Percentiles rank a stretch among this genome's conserved stretches.
Conservation (phyloP, 345 rosid genomes). For the Lepidium aucheri region DNA sequence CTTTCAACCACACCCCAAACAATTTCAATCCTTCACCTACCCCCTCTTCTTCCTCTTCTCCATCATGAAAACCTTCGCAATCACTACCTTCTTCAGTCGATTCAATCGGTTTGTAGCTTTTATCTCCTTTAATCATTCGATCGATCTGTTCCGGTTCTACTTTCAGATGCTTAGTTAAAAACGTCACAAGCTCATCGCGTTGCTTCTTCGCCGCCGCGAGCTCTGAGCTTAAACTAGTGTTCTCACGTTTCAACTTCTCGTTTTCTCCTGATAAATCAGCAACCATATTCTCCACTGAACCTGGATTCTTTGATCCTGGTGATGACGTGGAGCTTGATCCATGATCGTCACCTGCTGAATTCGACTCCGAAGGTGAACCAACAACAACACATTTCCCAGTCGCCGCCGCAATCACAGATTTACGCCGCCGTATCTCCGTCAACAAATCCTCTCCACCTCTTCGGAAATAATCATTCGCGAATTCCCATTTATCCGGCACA, state of each 20-base stretch:
- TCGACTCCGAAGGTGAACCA: conserved; percentile 37
- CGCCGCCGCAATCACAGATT: conserved; percentile 29
- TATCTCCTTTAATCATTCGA: conserved; percentile 47
- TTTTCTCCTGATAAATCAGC: conserved; percentile 72
- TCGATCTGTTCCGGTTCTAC: conserved; percentile 68
- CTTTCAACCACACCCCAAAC: conserved; percentile 78
- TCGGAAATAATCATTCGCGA: conserved; percentile 61
- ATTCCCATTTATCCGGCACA: conserved; percentile 87
- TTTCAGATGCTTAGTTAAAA: conserved; percentile 50
- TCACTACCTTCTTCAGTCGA: conserved; percentile 6
- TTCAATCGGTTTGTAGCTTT: not conserved
- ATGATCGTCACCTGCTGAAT: conserved; percentile 60
- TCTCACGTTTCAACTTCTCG: conserved; percentile 72
- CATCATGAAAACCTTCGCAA: conserved; percentile 1
- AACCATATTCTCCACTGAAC: conserved; percentile 50
- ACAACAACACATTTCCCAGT: conserved; percentile 26
- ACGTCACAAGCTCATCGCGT: conserved; percentile 60
- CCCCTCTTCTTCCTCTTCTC: conserved; percentile 6
- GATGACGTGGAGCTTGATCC: conserved; percentile 80
- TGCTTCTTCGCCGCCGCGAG: conserved; percentile 74
- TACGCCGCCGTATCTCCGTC: conserved; percentile 52
- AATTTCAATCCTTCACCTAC: conserved; percentile 51
- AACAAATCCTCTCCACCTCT: conserved; percentile 48
- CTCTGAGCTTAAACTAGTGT: conserved; percentile 58
- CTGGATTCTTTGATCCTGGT: conserved; percentile 70